Base-by-base conservation (phyloP, 1,139 yeast species). In the Geotrichum histeridarum region DNA sequence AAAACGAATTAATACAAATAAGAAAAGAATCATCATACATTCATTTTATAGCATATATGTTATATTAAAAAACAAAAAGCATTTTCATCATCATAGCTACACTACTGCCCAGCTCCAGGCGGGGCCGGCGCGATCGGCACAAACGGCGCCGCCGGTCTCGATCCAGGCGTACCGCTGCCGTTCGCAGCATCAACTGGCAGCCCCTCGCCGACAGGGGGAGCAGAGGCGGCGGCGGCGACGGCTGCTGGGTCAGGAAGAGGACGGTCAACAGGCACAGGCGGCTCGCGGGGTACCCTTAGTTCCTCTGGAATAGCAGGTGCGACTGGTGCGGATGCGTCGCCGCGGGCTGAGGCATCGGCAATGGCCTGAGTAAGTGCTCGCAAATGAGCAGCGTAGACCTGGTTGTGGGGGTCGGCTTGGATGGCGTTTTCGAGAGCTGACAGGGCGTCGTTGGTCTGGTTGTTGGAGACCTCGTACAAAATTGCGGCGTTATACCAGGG, bases 401-500 rank as follows among this genome's bases (percentile, higher is more conserved):
- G 89, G 69, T 93, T 91, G 57, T 82, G 85, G 36, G 98, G 97
- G 69, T 93, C 98, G 63, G 93, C 80, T 56, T 95, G 82, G 54
- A 95, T 95, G 3, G 99, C 99, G 63, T 95, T 94, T 66, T 89
- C 86, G 69, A 93, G 91, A 9, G 99, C 99, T 71, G 93, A 97
- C 61, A 93, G 76, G 1, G 99, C 99, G 69, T 93, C 99, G 60
- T 84, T 80, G 57, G 90, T 81, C 73, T 93, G 99, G 72, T 91
- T 91, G 73, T 91, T 93, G 73, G 99, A 93, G 33, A 97, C 89
- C 73, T 93, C 99, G 71, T 93, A 93, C 51, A 93, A 75, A 1
- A 98, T 93, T 56, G 99, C 99, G 67, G 93, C 79, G 72, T 93
- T 98, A 71, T 93, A 93, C 99, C 99, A 93, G 33, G 93, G 98